Percentiles rank a stretch among this genome's conserved stretches.
These are phyloP conservation scores for Carpinus viminea DNA, from an alignment of 306 rosid species.

Conservation along the genomic window DNA sequence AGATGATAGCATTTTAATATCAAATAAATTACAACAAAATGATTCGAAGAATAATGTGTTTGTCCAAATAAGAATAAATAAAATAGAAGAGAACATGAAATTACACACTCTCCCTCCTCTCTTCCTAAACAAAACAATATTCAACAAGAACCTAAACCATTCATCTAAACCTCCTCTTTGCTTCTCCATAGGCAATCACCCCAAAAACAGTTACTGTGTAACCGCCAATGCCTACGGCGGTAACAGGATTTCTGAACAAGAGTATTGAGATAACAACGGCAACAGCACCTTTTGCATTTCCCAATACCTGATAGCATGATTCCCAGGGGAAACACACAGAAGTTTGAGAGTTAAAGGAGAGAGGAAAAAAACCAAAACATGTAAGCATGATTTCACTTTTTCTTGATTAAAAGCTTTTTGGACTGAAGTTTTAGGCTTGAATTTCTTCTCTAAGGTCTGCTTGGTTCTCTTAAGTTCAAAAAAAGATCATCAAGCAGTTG, in stretches of 20 bases:
- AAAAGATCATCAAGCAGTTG: too few relatives aligned
- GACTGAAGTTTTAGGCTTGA: too few relatives aligned
- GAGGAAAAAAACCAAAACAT: background rate
- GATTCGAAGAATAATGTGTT: background rate
- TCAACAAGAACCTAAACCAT: slow-evolving; percentile 35
- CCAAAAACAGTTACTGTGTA: slow-evolving; percentile 78
- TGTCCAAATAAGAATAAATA: background rate
- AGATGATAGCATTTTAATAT: background rate
- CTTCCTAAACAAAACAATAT: slow-evolving; percentile 2
- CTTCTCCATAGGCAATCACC: slow-evolving; percentile 88
- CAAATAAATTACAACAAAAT: background rate
- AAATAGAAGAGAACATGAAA: slow-evolving; percentile 19
- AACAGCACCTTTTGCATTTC: slow-evolving; percentile 97
- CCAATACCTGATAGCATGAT: slow-evolving; percentile 64
- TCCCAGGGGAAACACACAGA: background rate
- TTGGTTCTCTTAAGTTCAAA: too few relatives aligned
- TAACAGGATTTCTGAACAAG: slow-evolving; percentile 90
- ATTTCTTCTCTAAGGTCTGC: too few relatives aligned
- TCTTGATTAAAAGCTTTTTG: background rate
- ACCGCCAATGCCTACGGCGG: slow-evolving; percentile 82
- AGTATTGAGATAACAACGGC: slow-evolving; percentile 97
- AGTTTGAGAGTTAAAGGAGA: background rate
- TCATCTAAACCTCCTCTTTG: slow-evolving; percentile 86
- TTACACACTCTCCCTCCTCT: background rate
- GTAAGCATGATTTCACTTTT: slow-evolving; percentile 9